Evolutionary conservation across 2,329 filamentous ascomycete genomes (phyloP).

Genomic region (Pseudogymnoascus sp.): DNA sequence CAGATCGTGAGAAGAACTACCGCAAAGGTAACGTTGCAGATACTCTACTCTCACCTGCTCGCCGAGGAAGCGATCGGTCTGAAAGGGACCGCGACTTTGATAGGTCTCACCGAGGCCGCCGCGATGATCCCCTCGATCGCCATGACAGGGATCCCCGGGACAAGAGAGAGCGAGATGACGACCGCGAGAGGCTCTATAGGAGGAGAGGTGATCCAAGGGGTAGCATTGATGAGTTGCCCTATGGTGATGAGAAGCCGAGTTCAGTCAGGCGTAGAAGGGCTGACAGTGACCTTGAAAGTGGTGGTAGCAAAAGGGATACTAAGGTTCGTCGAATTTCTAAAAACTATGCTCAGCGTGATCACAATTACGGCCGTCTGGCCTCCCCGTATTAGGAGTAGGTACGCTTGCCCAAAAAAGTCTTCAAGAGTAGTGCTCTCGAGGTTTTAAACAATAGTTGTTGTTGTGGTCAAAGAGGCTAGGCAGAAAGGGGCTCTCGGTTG

Average conservation of each 20-base stretch:
- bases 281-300: conserved; percentile 65
- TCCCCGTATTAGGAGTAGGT: not conserved
- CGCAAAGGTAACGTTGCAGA: conserved; percentile 69
- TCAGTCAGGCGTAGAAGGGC: conserved; percentile 66
- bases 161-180: conserved; percentile 78
- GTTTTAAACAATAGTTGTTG: not conserved
- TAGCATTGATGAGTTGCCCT: conserved; percentile 81
- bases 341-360: not conserved
- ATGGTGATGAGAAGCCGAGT: conserved; percentile 66
- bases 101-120: conserved; percentile 41
- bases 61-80: conserved; percentile 22
- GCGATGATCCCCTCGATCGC: conserved; percentile 54
- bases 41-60: conserved; percentile 42
- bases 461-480: not conserved
- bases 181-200: conserved; percentile 80
- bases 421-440: not conserved
- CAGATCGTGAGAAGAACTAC: conserved; percentile 89
- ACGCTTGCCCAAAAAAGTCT: not conserved
- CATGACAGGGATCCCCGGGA: conserved; percentile 64
- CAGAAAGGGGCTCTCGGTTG: not conserved
- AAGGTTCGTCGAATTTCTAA: conserved; percentile 41
- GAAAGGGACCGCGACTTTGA: conserved; percentile 40
- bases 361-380: not conserved
- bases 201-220: conserved; percentile 70
- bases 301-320: conserved; percentile 50